Conservation (phyloP, 164 flowering plant species). For the Annona cherimola region DNA sequence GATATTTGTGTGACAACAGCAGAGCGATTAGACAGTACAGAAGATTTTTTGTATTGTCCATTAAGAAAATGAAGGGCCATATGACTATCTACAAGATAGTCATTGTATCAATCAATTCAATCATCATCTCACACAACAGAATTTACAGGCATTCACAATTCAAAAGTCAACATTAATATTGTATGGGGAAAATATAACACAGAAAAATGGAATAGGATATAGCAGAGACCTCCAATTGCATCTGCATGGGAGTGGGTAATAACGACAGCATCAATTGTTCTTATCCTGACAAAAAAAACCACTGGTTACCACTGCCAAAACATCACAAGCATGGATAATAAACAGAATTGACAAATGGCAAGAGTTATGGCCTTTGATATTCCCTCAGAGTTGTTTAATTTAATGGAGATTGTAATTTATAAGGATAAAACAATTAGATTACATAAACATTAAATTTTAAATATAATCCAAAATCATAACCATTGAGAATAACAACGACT, state of each 20-base stretch:
- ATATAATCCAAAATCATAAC: too few species aligned
- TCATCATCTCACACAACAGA: neutral
- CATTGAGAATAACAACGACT: too few species aligned
- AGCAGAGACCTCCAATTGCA: slow-evolving; percentile 93
- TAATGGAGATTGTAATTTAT: too few species aligned
- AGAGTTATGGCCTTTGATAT: neutral
- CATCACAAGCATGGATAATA: neutral
- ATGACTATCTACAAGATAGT: neutral
- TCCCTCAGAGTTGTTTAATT: neutral
- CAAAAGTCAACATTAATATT: slow-evolving; percentile 10
- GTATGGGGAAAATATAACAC: slow-evolving; percentile 7
- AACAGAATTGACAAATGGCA: slow-evolving; percentile 5
- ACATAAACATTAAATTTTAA: too few species aligned
- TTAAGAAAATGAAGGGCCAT: neutral
- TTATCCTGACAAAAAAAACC: slow-evolving; percentile 75
- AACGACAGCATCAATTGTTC: slow-evolving; percentile 93
- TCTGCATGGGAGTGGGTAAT: slow-evolving; percentile 99
- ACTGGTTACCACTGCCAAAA: slow-evolving; percentile 30
- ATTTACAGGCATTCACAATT: neutral
- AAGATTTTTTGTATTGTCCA: too few species aligned
- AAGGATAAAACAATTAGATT: too few species aligned
- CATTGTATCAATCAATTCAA: neutral
- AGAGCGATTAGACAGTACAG: too few species aligned
- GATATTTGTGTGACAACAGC: too few species aligned
- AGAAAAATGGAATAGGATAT: slow-evolving; percentile 16